Evolutionary conservation across 495 filamentous ascomycete genomes (phyloP).

Genomic region (Podospora tetraspora): DNA sequence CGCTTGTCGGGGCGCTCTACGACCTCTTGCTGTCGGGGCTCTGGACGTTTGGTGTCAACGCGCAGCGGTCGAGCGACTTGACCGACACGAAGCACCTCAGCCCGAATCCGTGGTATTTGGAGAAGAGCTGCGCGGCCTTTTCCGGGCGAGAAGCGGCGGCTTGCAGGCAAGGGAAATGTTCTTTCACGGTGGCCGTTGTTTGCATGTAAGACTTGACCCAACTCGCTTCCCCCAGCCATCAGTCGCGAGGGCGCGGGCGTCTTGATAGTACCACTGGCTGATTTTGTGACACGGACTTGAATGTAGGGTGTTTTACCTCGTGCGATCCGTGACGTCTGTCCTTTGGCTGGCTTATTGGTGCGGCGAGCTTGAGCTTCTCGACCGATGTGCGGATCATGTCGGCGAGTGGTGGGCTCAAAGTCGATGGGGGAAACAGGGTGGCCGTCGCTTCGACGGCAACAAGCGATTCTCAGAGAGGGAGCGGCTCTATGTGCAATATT

Average conservation of each 20-base stretch:
- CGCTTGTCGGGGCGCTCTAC: conserved; percentile 12
- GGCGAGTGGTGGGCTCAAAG: not conserved
- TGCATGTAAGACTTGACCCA: conserved; percentile 17
- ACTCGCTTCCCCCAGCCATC: too few species aligned
- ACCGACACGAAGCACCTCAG: conserved; percentile 20
- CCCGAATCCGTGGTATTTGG: conserved; percentile 21
- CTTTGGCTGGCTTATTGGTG: conserved; percentile 22
- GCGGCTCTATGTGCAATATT: too few species aligned
- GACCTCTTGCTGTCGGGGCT: conserved; percentile 22
- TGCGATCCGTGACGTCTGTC: conserved; percentile 11
- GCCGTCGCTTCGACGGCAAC: too few species aligned
- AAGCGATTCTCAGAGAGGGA: too few species aligned
- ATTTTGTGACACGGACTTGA: not conserved
- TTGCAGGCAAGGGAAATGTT: conserved; percentile 21
- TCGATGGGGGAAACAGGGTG: too few species aligned
- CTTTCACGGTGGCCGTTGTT: conserved; percentile 18
- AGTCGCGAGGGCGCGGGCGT: too few species aligned
- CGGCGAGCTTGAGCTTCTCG: conserved; percentile 12
- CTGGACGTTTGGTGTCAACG: conserved; percentile 21
- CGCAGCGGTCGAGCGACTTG: conserved; percentile 19
- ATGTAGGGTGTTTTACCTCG: conserved; percentile 16
- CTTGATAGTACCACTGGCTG: too few species aligned
- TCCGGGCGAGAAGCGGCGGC: not conserved
- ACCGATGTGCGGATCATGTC: conserved; percentile 3
- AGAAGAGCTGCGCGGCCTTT: conserved; percentile 11